Base-by-base conservation (phyloP, 768 basidiomycete species). In the Tubosaeta brunneosetosa region DNA sequence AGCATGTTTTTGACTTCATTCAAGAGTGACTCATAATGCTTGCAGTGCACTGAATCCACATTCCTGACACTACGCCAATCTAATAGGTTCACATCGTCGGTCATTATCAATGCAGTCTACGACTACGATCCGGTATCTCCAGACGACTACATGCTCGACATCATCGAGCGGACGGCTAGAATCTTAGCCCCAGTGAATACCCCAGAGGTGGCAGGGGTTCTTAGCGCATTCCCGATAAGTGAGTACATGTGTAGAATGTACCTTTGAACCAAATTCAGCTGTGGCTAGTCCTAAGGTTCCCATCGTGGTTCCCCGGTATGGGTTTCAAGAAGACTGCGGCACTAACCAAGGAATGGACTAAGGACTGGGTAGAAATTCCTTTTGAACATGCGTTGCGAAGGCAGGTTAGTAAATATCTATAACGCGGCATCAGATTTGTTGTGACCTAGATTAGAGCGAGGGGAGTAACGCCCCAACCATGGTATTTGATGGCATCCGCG, bases 311-410 rank as follows among this genome's bases (percentile, higher is more conserved):
- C 25, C 58, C 56, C 5, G 56, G 53, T 14, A 61, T 57, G 58
- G 14, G n/a, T 4, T 47, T 63, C 32, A 63, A 63, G 38, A 47
- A 17, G 32, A 53, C 49, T 16, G 55, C 54, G 7, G 49, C 44
- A 2, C 17, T 49, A 10, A 42, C 38, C 27, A 60, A 46, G 40
- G 12, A 48, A 16, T 51, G 50, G 52, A 34, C 25, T 9, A 52
- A 19, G 19, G 51, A 53, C 9, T 63, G 50, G 14, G 42, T 42
- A 60, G 62, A 63, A 45, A 49, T 46, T 33, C 69, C 72, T 4
- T 70, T 66, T 40, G 53, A 60, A 8, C 60, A 59, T 34, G 64
- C 65, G 14, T 58, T 69, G 57, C 44, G 44, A 38, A 51, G 42
- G 58, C 40, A 63, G 60, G 72, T 69, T 4, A 14, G 54, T 57